Percentiles rank a stretch among this genome's conserved stretches.
Conservation (phyloP, 257 asterid genomes). For the Salvia hispanica region DNA sequence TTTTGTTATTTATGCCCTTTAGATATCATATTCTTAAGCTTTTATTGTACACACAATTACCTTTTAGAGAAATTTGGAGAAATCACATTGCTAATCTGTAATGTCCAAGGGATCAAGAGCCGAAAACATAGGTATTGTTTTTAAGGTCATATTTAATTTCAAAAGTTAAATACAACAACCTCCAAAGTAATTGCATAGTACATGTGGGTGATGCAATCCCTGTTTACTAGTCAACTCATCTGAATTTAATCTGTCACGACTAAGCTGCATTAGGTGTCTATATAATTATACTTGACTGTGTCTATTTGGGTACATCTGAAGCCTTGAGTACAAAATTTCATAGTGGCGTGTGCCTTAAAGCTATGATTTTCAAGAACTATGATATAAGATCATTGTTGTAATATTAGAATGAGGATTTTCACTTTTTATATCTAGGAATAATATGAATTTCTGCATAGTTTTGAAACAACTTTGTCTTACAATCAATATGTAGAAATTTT, state of each 20-base stretch:
- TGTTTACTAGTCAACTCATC: too few species aligned
- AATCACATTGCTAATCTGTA: neutral
- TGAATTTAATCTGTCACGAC: too few species aligned
- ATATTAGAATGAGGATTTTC: neutral
- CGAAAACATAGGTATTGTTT: too few species aligned
- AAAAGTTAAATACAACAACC: too few species aligned
- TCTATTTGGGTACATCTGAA: neutral
- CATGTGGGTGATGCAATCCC: too few species aligned
- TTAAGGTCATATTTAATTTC: too few species aligned
- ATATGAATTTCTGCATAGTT: neutral
- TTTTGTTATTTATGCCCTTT: neutral
- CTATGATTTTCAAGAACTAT: neutral
- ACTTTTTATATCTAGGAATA: neutral
- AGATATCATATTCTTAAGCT: neutral
- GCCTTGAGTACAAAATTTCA: neutral
- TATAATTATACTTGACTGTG: neutral
- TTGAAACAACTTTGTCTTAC: neutral
- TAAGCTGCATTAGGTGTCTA: neutral
- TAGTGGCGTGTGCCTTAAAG: neutral
- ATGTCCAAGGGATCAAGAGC: neutral
- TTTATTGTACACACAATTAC: neutral
- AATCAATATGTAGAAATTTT: neutral
- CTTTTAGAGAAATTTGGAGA: neutral
- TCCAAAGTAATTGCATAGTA: too few species aligned
- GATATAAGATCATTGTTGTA: neutral